A percentile compares a stretch with the other conserved stretches of the same genome.
phyloP scores from a whole-genome alignment of 2,329 filamentous ascomycete species.

The Rhynchosporium secalis region DNA sequence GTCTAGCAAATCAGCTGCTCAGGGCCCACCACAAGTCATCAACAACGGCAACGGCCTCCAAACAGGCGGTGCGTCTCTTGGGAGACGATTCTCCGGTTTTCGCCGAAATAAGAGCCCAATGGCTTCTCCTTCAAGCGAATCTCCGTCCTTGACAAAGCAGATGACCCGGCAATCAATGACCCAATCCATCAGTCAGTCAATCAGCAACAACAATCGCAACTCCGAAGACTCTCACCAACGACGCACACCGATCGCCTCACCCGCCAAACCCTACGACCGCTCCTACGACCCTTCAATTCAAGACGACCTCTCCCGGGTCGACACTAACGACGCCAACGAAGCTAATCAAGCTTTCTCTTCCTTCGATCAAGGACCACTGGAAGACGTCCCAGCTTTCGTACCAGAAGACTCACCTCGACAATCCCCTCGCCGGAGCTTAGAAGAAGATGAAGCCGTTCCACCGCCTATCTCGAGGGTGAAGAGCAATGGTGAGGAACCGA shows the following conservation, averaged over 20 bases:
- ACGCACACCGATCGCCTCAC: conserved; percentile 35
- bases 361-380: conserved; percentile 87
- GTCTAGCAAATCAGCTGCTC: conserved; percentile 57
- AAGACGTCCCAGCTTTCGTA: conserved; percentile 82
- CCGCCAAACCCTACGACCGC: conserved; percentile 39
- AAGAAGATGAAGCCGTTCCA: conserved; percentile 47
- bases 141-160: conserved; percentile 35
- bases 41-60: conserved; percentile 44
- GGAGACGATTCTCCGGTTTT: conserved; percentile 45
- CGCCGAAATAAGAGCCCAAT: conserved; percentile 41
- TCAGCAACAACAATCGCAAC: conserved; percentile 18
- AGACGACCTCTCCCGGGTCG: conserved; percentile 57
- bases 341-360: conserved; percentile 61
- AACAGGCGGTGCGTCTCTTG: conserved; percentile 36
- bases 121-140: conserved; percentile 22
- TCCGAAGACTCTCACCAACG: conserved; percentile 32
- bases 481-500: conserved; percentile 36
- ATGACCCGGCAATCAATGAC: conserved; percentile 27
- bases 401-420: conserved; percentile 48
- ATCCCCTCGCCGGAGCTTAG: conserved; percentile 5
- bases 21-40: conserved; percentile 54
- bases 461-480: conserved; percentile 25
- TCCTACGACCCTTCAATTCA: conserved; percentile 49
- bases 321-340: conserved; percentile 58
- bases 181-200: background rate